Evolutionary conservation across 345 rosid genomes (phyloP).

Genomic region (Orychophragmus violaceus): DNA sequence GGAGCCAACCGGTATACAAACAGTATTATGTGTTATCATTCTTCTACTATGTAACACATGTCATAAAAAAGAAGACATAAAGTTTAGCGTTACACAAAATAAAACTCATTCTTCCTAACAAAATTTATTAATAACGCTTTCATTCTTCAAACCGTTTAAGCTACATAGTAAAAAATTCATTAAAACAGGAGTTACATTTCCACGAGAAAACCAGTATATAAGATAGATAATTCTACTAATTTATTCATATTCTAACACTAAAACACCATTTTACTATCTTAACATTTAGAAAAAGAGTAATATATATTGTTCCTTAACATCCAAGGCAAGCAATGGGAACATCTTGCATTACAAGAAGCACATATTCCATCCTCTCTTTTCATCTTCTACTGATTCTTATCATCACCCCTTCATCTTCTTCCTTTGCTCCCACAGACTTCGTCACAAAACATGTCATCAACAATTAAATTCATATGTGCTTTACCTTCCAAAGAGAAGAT

Average conservation of each 20-base stretch:
- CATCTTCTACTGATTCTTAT: constrained; percentile 7
- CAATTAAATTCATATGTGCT: background rate
- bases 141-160: background rate
- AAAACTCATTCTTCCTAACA: background rate
- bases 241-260: background rate
- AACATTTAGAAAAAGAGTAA: background rate
- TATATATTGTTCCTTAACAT: background rate
- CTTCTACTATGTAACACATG: too few relatives aligned
- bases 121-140: background rate
- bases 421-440: constrained; percentile 6
- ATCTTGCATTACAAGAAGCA: constrained; percentile 14
- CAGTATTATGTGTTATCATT: too few relatives aligned
- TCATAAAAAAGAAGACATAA: too few relatives aligned
- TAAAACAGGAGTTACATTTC: background rate
- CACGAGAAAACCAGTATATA: background rate
- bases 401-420: constrained; percentile 2
- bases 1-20: too few relatives aligned
- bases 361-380: background rate
- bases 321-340: constrained; percentile 2
- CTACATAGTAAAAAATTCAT: background rate
- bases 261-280: background rate
- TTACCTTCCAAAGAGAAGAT: background rate
- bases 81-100: too few relatives aligned
- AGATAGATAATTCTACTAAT: background rate
- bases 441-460: constrained; percentile 13